Percentiles rank a stretch among this genome's conserved stretches.
Evolutionary conservation across 148 eudicot species (phyloP).

Genomic region (Camellia sinensis): DNA sequence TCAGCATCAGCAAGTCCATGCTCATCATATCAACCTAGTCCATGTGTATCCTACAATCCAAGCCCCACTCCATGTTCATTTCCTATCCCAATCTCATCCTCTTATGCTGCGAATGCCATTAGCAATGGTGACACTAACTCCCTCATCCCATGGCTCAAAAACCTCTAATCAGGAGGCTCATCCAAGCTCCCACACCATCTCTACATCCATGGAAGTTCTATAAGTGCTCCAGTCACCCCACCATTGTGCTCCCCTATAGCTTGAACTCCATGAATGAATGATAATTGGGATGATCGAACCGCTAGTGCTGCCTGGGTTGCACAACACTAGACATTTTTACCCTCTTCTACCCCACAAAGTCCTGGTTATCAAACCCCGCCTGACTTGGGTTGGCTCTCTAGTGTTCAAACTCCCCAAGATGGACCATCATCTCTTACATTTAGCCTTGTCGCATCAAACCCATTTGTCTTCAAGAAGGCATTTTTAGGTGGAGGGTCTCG

Average conservation of each 20-base stretch:
- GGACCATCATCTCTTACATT: too few relatives aligned
- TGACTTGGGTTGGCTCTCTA: too few relatives aligned
- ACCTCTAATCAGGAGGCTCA: too few relatives aligned
- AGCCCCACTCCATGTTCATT: constrained; percentile 79
- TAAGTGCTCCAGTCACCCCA: constrained; percentile 93
- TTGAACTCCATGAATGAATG: constrained; percentile 61
- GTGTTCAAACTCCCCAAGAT: too few relatives aligned
- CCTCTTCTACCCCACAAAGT: too few relatives aligned
- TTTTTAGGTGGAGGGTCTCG: too few relatives aligned
- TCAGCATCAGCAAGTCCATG: constrained; percentile 81
- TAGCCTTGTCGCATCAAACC: too few relatives aligned
- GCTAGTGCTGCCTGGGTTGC: constrained; percentile 59
- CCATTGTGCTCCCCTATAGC: constrained; percentile 86
- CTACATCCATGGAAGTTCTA: too few relatives aligned
- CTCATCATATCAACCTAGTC: constrained; percentile 81
- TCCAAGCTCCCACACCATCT: too few relatives aligned
- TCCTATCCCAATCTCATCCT: constrained; percentile 67
- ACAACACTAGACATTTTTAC: constrained; percentile 49
- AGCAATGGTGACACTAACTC: constrained; percentile 65
- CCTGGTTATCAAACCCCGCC: too few relatives aligned
- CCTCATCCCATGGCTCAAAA: constrained; percentile 91
- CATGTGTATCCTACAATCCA: constrained; percentile 77
- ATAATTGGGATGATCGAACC: constrained; percentile 59
- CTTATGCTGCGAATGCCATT: constrained; percentile 34
- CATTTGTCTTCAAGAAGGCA: too few relatives aligned